phyloP scores from a whole-genome alignment of 73 alveolate genomes.

The Tetrahymena borealis region DNA sequence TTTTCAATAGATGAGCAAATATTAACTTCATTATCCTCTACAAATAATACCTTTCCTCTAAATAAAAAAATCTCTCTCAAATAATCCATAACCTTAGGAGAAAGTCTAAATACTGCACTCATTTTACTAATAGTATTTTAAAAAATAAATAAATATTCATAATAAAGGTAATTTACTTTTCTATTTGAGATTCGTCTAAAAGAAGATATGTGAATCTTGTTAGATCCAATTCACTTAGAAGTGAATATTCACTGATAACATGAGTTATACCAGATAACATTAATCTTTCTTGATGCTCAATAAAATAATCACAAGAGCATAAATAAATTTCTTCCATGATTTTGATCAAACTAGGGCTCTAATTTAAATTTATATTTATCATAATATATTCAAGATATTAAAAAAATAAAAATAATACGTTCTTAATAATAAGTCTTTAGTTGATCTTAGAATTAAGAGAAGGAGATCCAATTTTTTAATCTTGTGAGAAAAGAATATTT shows the following conservation, averaged over 20 bases:
- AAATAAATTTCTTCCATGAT: conserved; percentile 52
- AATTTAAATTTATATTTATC: background rate
- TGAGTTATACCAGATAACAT: conserved; percentile 72
- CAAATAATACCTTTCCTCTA: conserved; percentile 85
- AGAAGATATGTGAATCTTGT: conserved; percentile 47
- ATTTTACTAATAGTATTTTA: conserved; percentile 17
- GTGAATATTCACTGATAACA: conserved; percentile 51
- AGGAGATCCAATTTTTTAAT: conserved; percentile 21
- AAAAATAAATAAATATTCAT: conserved; percentile 7
- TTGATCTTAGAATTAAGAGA: conserved; percentile 5
- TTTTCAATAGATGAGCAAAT: background rate
- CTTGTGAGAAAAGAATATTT: conserved; percentile 29
- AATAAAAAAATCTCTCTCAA: conserved; percentile 69
- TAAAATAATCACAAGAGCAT: conserved; percentile 25
- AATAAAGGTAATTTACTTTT: conserved; percentile 41
- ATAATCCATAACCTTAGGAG: conserved; percentile 82
- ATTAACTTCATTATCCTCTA: conserved; percentile 63
- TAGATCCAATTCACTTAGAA: conserved; percentile 43
- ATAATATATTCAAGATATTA: background rate
- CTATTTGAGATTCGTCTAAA: conserved; percentile 47
- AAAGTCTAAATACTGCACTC: conserved; percentile 48
- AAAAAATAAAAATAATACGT: background rate
- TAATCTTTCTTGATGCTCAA: conserved; percentile 25
- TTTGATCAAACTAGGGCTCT: conserved; percentile 35
- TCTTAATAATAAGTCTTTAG: background rate